These are phyloP conservation scores for Rhododendron henanense DNA, from an alignment of 148 eudicot genomes.

Conservation along the genomic window DNA sequence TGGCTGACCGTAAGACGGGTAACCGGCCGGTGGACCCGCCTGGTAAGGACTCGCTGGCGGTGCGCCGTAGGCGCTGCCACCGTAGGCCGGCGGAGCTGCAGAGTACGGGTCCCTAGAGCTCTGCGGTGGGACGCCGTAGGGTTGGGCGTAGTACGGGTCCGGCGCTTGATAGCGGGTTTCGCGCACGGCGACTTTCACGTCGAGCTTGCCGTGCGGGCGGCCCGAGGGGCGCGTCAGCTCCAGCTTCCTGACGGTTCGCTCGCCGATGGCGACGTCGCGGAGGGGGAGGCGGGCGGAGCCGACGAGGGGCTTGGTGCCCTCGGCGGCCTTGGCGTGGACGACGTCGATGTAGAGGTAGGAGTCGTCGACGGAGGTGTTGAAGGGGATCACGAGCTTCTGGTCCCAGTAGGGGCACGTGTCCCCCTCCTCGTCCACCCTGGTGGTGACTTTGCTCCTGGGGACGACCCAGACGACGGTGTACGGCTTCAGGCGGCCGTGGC, in stretches of 20 bases:
- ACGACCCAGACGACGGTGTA: conserved; percentile 80
- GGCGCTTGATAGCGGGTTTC: conserved; percentile 53
- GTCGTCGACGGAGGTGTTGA: conserved; percentile 53
- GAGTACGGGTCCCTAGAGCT: conserved; percentile 23
- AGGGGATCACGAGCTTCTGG: conserved; percentile 51
- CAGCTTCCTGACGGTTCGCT: conserved; percentile 23
- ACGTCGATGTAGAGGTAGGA: conserved; percentile 58
- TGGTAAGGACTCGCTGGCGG: conserved; percentile 13
- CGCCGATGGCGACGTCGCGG: conserved; percentile 52
- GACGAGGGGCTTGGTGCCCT: conserved; percentile 69
- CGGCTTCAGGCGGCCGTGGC: conserved; percentile 62
- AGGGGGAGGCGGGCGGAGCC: conserved; percentile 59
- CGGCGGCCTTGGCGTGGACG: conserved; percentile 57
- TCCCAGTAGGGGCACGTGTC: conserved; percentile 68
- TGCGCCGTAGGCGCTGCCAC: conserved; percentile 13
- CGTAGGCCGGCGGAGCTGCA: conserved; percentile 23
- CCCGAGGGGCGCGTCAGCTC: conserved; percentile 81
- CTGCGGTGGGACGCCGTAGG: conserved; percentile 37
- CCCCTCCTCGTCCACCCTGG: conserved; percentile 61
- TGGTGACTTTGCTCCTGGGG: conserved; percentile 47
- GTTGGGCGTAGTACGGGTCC: conserved; percentile 46
- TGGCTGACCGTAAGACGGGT: not conserved
- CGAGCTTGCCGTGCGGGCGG: conserved; percentile 75
- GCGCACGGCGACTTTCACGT: conserved; percentile 35
- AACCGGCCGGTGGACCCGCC: not conserved